phyloP scores from a whole-genome alignment of 768 basidiomycete genomes.

The Galerina marginata region DNA sequence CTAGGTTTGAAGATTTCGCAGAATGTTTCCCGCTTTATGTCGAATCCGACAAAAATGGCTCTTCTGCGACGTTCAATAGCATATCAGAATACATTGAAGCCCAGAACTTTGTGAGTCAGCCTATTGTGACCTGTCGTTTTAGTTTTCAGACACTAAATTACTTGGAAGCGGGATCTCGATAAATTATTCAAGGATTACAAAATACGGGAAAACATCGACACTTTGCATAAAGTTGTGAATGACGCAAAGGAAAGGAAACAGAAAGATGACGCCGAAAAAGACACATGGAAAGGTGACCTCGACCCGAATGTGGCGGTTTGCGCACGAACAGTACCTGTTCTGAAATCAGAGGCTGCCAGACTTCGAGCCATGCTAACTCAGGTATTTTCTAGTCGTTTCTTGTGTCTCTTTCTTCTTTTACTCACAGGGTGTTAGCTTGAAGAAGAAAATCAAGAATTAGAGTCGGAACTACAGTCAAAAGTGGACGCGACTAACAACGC shows the following conservation, averaged over 20 bases:
- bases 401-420: not conserved
- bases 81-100: constrained; percentile 77
- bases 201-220: constrained; percentile 73
- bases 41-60: constrained; percentile 68
- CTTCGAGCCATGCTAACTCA: constrained; percentile 43
- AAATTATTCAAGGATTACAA: constrained; percentile 71
- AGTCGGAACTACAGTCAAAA: constrained; percentile 54
- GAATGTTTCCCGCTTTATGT: constrained; percentile 73
- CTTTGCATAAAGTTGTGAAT: constrained; percentile 68
- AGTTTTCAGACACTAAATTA: constrained; percentile 11
- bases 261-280: constrained; percentile 50
- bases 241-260: constrained; percentile 67
- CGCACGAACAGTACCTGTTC: constrained; percentile 65
- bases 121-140: not conserved
- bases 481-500: constrained; percentile 48
- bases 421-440: constrained; percentile 53
- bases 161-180: constrained; percentile 63
- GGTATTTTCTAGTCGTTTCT: constrained; percentile 32
- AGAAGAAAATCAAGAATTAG: constrained; percentile 54
- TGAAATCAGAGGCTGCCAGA: constrained; percentile 49
- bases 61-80: constrained; percentile 63
- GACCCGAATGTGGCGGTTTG: constrained; percentile 66
- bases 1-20: constrained; percentile 60
- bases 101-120: constrained; percentile 51
- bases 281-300: constrained; percentile 70